Percentiles rank a stretch among this genome's conserved stretches.
Conservation (phyloP, 2,329 filamentous ascomycete genomes). For the Curvularia lunata region DNA sequence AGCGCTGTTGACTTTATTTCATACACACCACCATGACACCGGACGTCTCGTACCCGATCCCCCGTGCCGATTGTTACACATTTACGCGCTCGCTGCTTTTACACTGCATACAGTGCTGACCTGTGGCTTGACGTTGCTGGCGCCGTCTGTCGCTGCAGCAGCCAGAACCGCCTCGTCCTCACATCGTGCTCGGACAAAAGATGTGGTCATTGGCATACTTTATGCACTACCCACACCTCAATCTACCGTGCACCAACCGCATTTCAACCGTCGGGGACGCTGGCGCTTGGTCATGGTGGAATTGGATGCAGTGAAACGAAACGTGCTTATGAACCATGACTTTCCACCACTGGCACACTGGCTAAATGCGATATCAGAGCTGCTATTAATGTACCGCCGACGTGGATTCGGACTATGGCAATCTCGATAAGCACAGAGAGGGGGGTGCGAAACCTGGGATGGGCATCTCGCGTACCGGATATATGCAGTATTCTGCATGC, state of each 20-base stretch:
- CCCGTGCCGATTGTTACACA: not conserved
- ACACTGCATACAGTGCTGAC: not conserved
- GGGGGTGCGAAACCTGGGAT: not conserved
- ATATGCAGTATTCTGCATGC: constrained; percentile 4
- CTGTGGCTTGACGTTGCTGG: constrained; percentile 1
- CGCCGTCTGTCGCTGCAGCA: not conserved
- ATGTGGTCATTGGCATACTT: not conserved
- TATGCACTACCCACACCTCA: constrained; percentile 7
- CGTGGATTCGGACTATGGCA: constrained; percentile 3
- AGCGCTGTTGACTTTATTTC: constrained; percentile 2
- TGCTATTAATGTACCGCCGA: constrained; percentile 12
- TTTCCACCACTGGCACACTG: constrained; percentile 1
- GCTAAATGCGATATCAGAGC: not conserved
- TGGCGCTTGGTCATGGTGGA: not conserved
- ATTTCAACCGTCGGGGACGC: not conserved
- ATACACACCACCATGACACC: not conserved
- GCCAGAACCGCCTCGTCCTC: not conserved
- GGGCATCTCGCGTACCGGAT: constrained; percentile 5
- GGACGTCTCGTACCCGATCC: not conserved
- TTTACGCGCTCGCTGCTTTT: constrained; percentile 7
- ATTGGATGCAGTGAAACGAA: not conserved
- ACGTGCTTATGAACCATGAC: not conserved
- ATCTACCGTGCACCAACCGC: constrained; percentile 4
- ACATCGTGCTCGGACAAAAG: not conserved
- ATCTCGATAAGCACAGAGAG: not conserved